Evolutionary conservation across 306 rosid genomes (phyloP).

Genomic region (Sphenostylis stenocarpa): DNA sequence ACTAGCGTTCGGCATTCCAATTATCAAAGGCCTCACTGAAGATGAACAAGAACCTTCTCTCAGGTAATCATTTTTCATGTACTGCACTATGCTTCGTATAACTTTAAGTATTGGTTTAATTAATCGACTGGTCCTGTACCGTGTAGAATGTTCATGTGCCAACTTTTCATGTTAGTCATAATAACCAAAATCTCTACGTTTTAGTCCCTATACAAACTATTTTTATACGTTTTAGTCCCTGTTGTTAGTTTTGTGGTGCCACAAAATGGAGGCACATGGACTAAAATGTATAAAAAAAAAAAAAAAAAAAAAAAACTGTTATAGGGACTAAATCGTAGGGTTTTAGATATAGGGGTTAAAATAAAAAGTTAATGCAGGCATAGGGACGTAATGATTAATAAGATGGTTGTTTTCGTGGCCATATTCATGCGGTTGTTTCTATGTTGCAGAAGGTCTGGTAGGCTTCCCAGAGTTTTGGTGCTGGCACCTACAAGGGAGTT

Average conservation of each 20-base stretch:
- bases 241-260: neutral
- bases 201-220: too few relatives aligned
- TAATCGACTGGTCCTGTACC: too few relatives aligned
- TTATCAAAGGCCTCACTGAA: conserved; percentile 66
- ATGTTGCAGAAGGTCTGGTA: conserved; percentile 65
- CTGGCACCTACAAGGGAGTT: conserved; percentile 98
- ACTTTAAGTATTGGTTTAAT: too few relatives aligned
- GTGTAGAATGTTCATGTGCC: too few relatives aligned
- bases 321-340: neutral
- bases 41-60: conserved; percentile 50
- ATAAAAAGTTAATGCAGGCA: neutral
- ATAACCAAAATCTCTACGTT: too few relatives aligned
- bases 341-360: neutral
- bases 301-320: too few relatives aligned
- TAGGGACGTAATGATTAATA: neutral
- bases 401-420: neutral
- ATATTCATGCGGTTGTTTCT: conserved; percentile 4
- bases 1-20: conserved; percentile 89
- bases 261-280: neutral
- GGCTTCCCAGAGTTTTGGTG: conserved; percentile 78
- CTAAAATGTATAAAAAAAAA: neutral
- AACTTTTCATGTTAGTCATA: too few relatives aligned
- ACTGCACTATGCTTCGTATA: neutral
- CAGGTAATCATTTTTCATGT: conserved; percentile 45
- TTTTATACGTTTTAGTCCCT: neutral